Base-by-base conservation (phyloP, 2,329 filamentous ascomycete genomes). In the Penicillium verrucosum region DNA sequence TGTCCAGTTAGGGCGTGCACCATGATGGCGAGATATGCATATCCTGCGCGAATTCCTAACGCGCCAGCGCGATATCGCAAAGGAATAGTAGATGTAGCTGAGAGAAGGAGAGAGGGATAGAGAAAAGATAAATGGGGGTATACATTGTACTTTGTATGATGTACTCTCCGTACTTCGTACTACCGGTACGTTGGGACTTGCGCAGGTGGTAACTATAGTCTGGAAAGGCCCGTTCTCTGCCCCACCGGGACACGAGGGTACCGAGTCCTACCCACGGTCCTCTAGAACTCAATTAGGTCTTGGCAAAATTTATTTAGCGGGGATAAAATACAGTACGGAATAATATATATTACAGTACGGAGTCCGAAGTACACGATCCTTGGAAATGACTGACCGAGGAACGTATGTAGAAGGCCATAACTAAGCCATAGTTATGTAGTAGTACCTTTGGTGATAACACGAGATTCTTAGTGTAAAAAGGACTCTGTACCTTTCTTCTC, bases 1-100 rank as follows among this genome's bases (percentile, higher is more conserved):
- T 75, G 67, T 60, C 83, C 85, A 37, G 61, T 60, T 43, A 68
- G 34, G 45, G 60, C 45, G 38, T 54, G 50, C 44, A 58, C 52
- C 68, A 71, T 73, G 38, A 46, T 67, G 61, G 54, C 47, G 23
- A 52, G 42, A 45, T 18, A 48, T 41, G 56, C 63, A 65, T 65
- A 59, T 55, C 59, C 58, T 60, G 37, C 25, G 23, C 44, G 34
- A 55, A 56, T 52, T 25, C 52, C 52, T 51, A 62, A 62, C 63
- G 63, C 64, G 63, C 64, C 64, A 59, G 64, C 64, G 64, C 64
- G 64, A 64, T 62, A 29, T 27, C 41, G 9, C 23, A 30, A 30
- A 54, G 29, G 29, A 49, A 40, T 14, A 30, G 7, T 45, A 21
- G 12, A 30, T 36, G 29, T 29, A 27, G 30, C 8, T 1, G n/a